Percentiles rank a stretch among this genome's conserved stretches.
phyloP scores from a whole-genome alignment of 31 red algal genomes.

The Asparagopsis taxiformis region DNA sequence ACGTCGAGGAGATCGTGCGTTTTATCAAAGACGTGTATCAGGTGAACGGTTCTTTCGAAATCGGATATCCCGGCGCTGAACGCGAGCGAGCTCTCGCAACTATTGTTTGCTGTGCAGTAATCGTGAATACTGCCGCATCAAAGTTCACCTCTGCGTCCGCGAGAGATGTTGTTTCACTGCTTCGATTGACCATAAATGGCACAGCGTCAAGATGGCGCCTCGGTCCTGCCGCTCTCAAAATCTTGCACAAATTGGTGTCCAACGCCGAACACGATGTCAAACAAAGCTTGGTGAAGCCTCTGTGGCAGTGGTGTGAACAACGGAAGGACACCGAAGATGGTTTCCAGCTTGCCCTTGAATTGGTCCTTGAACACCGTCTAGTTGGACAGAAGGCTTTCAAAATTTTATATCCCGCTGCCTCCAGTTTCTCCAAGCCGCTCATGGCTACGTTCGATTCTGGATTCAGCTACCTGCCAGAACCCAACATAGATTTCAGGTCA shows the following conservation, averaged over 20 bases:
- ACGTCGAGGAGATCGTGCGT: not conserved
- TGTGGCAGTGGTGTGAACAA: conserved; percentile 20
- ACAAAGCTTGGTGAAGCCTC: not conserved
- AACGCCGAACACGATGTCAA: not conserved
- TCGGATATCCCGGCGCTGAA: conserved; percentile 9
- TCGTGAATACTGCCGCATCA: not conserved
- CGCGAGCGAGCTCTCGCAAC: conserved; percentile 26
- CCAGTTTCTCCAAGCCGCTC: not conserved
- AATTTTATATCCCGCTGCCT: not conserved
- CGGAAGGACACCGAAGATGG: conserved; percentile 18
- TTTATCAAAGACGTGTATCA: conserved; percentile 9
- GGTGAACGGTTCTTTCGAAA: conserved; percentile 1
- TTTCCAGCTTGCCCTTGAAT: conserved; percentile 17
- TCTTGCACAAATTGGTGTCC: not conserved
- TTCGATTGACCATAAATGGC: not conserved
- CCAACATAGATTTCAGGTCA: not conserved
- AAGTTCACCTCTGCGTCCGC: not conserved
- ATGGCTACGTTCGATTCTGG: conserved; percentile 19
- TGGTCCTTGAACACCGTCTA: conserved; percentile 1
- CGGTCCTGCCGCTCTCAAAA: not conserved
- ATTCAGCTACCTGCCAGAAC: not conserved
- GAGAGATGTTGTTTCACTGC: not conserved
- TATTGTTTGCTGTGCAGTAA: not conserved
- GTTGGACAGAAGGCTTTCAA: conserved; percentile 1
- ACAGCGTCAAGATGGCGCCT: conserved; percentile 22